phyloP scores from a whole-genome alignment of 2,329 filamentous ascomycete genomes.

The Endoconidiophora laricicola region DNA sequence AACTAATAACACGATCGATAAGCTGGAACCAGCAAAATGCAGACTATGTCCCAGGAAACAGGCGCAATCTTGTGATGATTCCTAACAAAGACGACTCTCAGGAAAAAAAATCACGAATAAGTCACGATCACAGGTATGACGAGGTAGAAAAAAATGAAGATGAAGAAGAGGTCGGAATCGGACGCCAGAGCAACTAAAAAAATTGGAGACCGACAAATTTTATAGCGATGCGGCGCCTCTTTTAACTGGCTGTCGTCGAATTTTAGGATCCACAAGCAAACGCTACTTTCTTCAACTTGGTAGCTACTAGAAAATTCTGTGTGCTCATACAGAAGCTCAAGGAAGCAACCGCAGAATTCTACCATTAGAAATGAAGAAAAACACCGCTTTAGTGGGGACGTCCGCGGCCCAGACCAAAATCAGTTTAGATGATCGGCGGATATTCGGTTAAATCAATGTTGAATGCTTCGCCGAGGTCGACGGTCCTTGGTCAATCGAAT shows the following conservation, averaged over 20 bases:
- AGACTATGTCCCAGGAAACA: slow-evolving; percentile 6
- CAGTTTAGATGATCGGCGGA: background rate
- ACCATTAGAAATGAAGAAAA: no score
- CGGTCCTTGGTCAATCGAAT: no score
- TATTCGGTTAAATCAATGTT: slow-evolving; percentile 5
- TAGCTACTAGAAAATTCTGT: slow-evolving; percentile 12
- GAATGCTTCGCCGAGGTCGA: no score
- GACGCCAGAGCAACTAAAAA: slow-evolving; percentile 2
- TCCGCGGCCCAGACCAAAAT: background rate
- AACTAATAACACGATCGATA: slow-evolving; percentile 20
- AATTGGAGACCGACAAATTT: slow-evolving; percentile 10
- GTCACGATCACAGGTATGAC: slow-evolving; percentile 15
- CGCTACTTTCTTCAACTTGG: slow-evolving; percentile 2
- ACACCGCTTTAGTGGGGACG: background rate
- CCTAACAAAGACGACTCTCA: slow-evolving; percentile 7
- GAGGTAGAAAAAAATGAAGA: slow-evolving; percentile 13
- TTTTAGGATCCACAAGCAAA: background rate
- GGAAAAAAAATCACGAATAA: slow-evolving; percentile 18
- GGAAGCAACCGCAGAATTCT: slow-evolving; percentile 1
- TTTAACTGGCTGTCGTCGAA: slow-evolving; percentile 7
- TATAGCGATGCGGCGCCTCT: slow-evolving; percentile 2
- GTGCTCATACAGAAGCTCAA: slow-evolving; percentile 5
- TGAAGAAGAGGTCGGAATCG: background rate
- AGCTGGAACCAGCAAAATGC: slow-evolving; percentile 6
- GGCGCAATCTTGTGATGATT: slow-evolving; percentile 5